phyloP scores from a whole-genome alignment of 352 stramenopile species.

The Phytophthora cryptogea region DNA sequence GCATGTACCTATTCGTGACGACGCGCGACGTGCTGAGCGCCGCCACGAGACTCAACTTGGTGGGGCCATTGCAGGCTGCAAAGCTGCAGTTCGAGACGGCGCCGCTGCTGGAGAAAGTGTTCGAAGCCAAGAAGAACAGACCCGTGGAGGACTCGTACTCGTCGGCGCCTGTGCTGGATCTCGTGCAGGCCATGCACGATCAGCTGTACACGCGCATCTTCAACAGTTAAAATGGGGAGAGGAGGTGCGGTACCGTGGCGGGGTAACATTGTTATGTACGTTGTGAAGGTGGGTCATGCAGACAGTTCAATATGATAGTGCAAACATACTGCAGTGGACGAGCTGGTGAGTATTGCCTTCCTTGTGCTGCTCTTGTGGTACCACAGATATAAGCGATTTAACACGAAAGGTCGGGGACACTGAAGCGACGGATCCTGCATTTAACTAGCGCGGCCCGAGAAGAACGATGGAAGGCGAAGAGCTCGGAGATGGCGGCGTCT shows the following conservation, averaged over 20 bases:
- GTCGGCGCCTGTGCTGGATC: constrained; percentile 75
- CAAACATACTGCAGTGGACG: not conserved
- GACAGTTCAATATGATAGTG: constrained; percentile 8
- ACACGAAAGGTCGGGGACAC: constrained; percentile 10
- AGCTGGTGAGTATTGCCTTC: not conserved
- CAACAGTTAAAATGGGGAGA: constrained; percentile 51
- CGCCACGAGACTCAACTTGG: constrained; percentile 79
- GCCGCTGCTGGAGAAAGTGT: constrained; percentile 57
- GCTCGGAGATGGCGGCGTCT: constrained; percentile 3
- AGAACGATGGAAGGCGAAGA: constrained; percentile 16
- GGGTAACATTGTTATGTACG: not conserved
- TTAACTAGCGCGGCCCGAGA: not conserved
- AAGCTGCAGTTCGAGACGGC: constrained; percentile 66
- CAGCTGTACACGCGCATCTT: constrained; percentile 91
- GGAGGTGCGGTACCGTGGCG: not conserved
- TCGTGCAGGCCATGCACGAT: constrained; percentile 86
- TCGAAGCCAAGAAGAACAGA: constrained; percentile 69
- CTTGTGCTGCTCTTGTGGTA: not conserved
- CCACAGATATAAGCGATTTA: not conserved
- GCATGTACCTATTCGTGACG: constrained; percentile 81
- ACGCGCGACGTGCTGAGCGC: constrained; percentile 79
- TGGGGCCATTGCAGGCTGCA: constrained; percentile 74
- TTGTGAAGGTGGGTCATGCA: not conserved
- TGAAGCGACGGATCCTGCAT: constrained; percentile 19
- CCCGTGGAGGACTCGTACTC: constrained; percentile 71